phyloP scores from a whole-genome alignment of 2,329 filamentous ascomycete species.

The Fonsecaea pedrosoi region DNA sequence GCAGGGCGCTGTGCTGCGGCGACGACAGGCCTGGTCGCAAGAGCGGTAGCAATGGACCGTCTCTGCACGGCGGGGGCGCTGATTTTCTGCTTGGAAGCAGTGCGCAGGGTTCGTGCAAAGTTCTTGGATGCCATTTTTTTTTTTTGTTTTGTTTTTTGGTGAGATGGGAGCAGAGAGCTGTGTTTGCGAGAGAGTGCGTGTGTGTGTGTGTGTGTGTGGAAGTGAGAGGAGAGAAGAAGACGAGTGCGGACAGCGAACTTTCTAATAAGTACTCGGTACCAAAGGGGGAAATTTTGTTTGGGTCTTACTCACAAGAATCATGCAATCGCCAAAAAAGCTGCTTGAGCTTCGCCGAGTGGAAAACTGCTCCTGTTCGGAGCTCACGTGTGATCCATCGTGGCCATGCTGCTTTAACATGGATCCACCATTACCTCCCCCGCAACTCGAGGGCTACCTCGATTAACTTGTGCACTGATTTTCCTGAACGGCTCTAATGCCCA shows the following conservation, averaged over 20 bases:
- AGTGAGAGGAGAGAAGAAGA: slow-evolving; percentile 18
- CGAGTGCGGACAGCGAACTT: not conserved
- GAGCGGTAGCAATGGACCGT: slow-evolving; percentile 65
- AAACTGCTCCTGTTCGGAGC: not conserved
- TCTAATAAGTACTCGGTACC: slow-evolving; percentile 4
- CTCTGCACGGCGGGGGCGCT: slow-evolving; percentile 57
- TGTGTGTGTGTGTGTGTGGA: not conserved
- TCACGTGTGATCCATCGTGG: no score
- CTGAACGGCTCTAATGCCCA: no score
- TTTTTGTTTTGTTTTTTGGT: slow-evolving; percentile 41
- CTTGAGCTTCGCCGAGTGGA: not conserved
- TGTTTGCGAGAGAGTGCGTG: not conserved
- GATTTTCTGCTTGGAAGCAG: slow-evolving; percentile 62
- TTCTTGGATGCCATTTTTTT: slow-evolving; percentile 57
- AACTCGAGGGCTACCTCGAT: no score
- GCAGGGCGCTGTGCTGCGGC: slow-evolving; percentile 54
- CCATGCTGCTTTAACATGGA: no score
- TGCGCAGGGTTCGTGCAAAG: slow-evolving; percentile 64
- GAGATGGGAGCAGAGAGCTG: no score
- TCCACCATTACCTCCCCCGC: no score
- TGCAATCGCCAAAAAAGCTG: not conserved
- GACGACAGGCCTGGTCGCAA: slow-evolving; percentile 59
- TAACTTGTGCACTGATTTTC: no score
- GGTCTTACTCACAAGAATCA: not conserved
- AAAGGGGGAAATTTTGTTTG: not conserved